Conservation (phyloP, 176 grass and related monocot genomes). For the Ampelocalamus luodianensis region DNA sequence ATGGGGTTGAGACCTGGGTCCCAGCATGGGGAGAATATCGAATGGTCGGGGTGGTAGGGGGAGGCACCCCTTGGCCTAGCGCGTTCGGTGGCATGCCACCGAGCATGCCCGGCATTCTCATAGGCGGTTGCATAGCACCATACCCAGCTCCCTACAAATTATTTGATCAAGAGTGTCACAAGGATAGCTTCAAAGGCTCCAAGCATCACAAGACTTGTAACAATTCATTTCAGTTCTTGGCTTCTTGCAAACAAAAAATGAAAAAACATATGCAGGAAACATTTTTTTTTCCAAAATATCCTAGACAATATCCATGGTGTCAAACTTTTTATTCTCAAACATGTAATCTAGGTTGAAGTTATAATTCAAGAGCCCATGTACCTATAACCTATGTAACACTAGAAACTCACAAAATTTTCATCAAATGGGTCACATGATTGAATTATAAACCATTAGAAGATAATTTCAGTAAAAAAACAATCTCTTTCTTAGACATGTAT, state of each 20-base stretch:
- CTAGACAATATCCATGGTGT: neutral
- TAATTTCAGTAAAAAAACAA: neutral
- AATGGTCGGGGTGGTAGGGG: slow-evolving; percentile 52
- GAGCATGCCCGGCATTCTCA: slow-evolving; percentile 49
- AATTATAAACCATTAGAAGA: neutral
- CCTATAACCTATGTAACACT: neutral
- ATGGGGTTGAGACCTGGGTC: slow-evolving; percentile 67
- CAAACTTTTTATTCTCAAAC: neutral
- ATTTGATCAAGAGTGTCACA: slow-evolving; percentile 30
- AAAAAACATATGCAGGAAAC: neutral
- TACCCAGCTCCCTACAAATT: slow-evolving; percentile 49
- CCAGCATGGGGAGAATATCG: slow-evolving; percentile 72
- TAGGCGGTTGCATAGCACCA: slow-evolving; percentile 49
- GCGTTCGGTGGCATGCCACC: slow-evolving; percentile 52
- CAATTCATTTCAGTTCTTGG: slow-evolving; percentile 14
- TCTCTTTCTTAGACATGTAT: neutral
- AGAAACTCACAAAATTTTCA: neutral
- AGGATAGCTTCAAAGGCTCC: neutral
- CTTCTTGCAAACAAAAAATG: neutral
- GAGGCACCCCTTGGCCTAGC: slow-evolving; percentile 53
- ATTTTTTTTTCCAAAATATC: neutral
- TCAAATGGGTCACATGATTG: neutral
- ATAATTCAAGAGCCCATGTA: neutral
- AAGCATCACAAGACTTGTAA: slow-evolving; percentile 20
- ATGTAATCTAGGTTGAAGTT: slow-evolving; percentile 16